Conservation (phyloP, 139 green algal genomes). For the Pycnococcus provasolii region DNA sequence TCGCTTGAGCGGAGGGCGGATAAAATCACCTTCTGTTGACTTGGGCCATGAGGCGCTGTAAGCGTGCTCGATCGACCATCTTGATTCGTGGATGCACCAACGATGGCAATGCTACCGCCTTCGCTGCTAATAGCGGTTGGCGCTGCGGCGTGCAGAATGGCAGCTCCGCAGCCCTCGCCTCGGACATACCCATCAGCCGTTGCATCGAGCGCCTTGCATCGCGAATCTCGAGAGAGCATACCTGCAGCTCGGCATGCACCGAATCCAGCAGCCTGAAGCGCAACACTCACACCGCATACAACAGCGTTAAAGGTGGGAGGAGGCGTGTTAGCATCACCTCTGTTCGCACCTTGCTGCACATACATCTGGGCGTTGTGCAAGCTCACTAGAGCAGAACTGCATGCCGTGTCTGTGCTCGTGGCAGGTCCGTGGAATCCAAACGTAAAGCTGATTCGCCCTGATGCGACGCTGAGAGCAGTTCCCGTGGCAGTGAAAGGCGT, state of each 20-base stretch:
- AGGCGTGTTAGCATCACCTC: conserved; percentile 33
- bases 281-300: conserved; percentile 57
- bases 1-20: conserved; percentile 37
- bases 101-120: conserved; percentile 9
- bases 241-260: conserved; percentile 24
- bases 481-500: background rate
- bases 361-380: conserved; percentile 20
- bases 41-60: conserved; percentile 72
- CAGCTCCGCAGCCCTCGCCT: conserved; percentile 38
- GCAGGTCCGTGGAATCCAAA: conserved; percentile 20
- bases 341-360: conserved; percentile 1
- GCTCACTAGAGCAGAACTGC: conserved; percentile 26
- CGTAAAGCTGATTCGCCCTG: conserved; percentile 14
- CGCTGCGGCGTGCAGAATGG: background rate
- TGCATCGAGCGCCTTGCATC: conserved; percentile 72
- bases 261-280: conserved; percentile 44
- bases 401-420: conserved; percentile 26
- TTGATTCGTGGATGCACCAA: conserved; percentile 52
- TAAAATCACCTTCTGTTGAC: conserved; percentile 61
- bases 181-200: conserved; percentile 69
- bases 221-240: conserved; percentile 60
- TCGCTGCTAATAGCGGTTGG: too few relatives aligned
- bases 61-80: conserved; percentile 67
- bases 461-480: conserved; percentile 23
- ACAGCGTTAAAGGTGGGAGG: conserved; percentile 23